Base-by-base conservation (phyloP, 2,329 filamentous ascomycete genomes). In the Phaeosphaeria sp. region DNA sequence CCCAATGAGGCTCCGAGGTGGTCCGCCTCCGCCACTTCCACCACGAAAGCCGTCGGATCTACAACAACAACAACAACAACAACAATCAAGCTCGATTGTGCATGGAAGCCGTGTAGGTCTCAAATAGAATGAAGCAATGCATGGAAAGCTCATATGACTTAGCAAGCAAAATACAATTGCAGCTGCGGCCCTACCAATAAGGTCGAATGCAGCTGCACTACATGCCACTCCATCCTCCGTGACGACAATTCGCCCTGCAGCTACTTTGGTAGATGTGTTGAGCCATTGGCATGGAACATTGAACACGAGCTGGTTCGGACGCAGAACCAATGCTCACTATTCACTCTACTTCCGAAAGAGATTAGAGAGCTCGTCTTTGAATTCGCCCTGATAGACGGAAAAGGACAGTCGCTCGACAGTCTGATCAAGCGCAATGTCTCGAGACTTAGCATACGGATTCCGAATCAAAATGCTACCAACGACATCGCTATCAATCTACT, bases 261-360 rank as follows among this genome's bases (percentile, higher is more conserved):
- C n/a, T 57, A 57, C 36, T 49, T 49, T 27, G 55, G 55, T 18
- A 43, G 50, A 20, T 60, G 53, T 43, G 49, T 54, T 6, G 61
- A 67, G 21, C 66, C 66, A 1, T 57, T 67, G 2, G 66, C 66
- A 18, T 68, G 64, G 66, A 64, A 55, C 5, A 47, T 67, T 1
- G 46, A 56, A 1, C 11, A 52, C 6, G 41, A 44, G 6, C 18
- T 42, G 2, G 21, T 57, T 7, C 30, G 47, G 4, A 22, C 48
- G 5, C 65, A 71, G 10, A 47, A 42, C 22, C 54, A 52, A 9
- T 61, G 54, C 25, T 54, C 54, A 2, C 44, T 69, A 1, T 71
- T 58, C 41, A 54, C 50, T 1, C 52, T 44, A 6, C 21, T 69
- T 3, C 63, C 65, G 1, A 59, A 44, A 15, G 68, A 71, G 18